These are phyloP conservation scores for Jatropha curcas DNA, from an alignment of 345 rosid genomes.

Conservation along the genomic window DNA sequence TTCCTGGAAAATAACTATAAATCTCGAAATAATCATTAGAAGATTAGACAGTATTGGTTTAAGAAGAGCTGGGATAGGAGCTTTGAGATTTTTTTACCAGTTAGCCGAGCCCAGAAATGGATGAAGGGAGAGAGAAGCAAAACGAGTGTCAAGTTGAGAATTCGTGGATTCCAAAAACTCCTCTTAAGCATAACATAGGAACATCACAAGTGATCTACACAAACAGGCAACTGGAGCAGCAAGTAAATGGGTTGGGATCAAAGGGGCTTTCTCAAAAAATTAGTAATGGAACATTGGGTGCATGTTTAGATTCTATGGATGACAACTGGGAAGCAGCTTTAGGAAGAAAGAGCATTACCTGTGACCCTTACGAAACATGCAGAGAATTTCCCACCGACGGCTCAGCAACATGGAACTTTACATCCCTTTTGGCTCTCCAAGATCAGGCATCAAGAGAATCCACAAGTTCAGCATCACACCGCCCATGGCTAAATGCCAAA, in stretches of 20 bases:
- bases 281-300: slow-evolving; percentile 15
- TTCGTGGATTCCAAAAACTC: slow-evolving; percentile 58
- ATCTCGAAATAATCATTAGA: not conserved
- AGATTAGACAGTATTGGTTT: slow-evolving; percentile 5
- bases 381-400: slow-evolving; percentile 16
- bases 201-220: slow-evolving; percentile 29
- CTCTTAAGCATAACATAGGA: slow-evolving; percentile 37
- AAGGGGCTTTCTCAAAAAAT: slow-evolving; percentile 27
- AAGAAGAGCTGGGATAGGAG: not conserved
- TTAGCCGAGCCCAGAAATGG: slow-evolving; percentile 22
- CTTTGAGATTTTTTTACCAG: not conserved
- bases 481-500: slow-evolving; percentile 12
- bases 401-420: slow-evolving; percentile 26
- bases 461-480: not conserved
- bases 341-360: not conserved
- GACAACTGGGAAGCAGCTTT: slow-evolving; percentile 8
- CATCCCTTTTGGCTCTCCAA: slow-evolving; percentile 55
- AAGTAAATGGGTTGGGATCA: slow-evolving; percentile 26
- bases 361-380: slow-evolving; percentile 20
- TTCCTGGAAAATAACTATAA: not conserved
- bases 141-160: slow-evolving; percentile 31
- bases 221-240: slow-evolving; percentile 15
- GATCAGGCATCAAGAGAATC: slow-evolving; percentile 39
- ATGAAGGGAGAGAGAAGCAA: slow-evolving; percentile 23
- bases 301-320: slow-evolving; percentile 8